Conservation (phyloP, 208 protist genomes). For the Acanthamoeba castellanii region DNA sequence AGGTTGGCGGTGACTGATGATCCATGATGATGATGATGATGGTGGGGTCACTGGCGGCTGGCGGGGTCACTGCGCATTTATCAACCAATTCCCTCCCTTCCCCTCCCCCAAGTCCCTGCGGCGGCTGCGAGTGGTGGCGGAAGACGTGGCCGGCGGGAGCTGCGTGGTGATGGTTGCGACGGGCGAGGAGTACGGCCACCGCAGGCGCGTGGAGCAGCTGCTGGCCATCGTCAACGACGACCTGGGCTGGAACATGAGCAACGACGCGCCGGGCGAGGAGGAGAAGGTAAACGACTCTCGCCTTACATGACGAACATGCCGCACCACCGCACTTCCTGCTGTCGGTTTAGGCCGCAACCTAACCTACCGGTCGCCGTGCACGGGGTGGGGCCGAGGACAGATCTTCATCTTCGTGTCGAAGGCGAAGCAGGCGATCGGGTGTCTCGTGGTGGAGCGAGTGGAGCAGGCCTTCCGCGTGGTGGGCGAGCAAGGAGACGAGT, state of each 20-base stretch:
- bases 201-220: neutral
- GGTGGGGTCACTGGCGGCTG: too few relatives aligned
- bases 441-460: conserved; percentile 13
- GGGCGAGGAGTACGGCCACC: neutral
- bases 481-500: neutral
- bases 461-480: conserved; percentile 36
- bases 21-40: too few relatives aligned
- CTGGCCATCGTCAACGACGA: neutral
- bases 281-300: neutral
- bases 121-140: neutral
- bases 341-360: too few relatives aligned
- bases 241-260: neutral
- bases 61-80: too few relatives aligned
- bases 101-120: too few relatives aligned
- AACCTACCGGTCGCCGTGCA: neutral
- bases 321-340: too few relatives aligned
- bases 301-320: too few relatives aligned
- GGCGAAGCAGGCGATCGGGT: neutral
- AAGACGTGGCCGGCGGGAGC: neutral
- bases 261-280: neutral
- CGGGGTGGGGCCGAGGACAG: neutral
- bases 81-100: too few relatives aligned
- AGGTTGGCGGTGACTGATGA: too few relatives aligned
- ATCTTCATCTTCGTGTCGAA: neutral
- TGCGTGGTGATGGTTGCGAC: neutral